Conservation (phyloP, 2,329 filamentous ascomycete genomes). For the Aspergillus pseudotamarii region DNA sequence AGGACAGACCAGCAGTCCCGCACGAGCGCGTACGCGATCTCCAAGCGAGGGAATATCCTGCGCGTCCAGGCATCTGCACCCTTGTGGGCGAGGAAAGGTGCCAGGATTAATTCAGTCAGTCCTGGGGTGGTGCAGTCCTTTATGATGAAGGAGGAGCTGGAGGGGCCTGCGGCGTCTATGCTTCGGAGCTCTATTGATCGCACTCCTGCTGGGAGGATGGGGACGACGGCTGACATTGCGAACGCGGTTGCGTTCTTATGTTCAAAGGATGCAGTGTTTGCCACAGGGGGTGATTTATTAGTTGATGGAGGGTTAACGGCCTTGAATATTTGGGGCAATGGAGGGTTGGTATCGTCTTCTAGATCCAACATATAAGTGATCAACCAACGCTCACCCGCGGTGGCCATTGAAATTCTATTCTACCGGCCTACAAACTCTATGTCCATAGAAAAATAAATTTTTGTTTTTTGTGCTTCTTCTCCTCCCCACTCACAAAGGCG, state of each 20-base stretch:
- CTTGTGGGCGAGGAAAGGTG: no score
- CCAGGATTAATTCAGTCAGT: no score
- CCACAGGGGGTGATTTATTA: background rate
- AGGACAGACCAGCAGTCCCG: no score
- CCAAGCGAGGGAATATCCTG: no score
- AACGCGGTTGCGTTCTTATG: constrained; percentile 6
- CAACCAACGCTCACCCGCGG: no score
- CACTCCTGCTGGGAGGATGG: background rate
- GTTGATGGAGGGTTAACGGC: constrained; percentile 2
- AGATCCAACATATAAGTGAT: background rate
- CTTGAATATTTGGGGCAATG: background rate
- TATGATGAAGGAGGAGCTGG: background rate
- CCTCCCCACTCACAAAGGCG: background rate
- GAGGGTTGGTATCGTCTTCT: background rate
- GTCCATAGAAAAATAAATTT: background rate
- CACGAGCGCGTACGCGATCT: no score
- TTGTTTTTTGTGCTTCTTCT: background rate
- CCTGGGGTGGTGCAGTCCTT: no score
- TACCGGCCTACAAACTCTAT: background rate
- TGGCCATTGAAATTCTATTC: background rate
- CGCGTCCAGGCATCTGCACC: no score
- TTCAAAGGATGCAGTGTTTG: background rate
- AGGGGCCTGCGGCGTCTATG: background rate
- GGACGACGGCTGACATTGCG: constrained; percentile 5
- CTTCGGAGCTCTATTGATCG: background rate